Evolutionary conservation across 208 protist genomes (phyloP).

Genomic region (Porcisia deanei): DNA sequence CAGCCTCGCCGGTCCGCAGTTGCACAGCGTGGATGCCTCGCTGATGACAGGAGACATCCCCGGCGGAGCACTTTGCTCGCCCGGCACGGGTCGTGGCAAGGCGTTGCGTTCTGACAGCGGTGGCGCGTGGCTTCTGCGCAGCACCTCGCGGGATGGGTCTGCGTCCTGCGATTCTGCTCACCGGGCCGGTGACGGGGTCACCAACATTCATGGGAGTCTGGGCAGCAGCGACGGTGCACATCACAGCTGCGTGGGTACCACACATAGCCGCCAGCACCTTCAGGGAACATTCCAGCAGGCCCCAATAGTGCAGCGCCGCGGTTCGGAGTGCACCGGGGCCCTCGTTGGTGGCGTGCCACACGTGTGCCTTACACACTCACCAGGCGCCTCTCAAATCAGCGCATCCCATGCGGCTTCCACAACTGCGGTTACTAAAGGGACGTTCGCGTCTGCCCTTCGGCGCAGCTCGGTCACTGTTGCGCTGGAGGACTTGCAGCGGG

Average conservation of each 20-base stretch:
- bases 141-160: neutral
- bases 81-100: neutral
- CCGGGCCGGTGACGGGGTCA: neutral
- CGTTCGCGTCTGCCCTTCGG: constrained; percentile 8
- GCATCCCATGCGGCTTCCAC: neutral
- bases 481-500: constrained; percentile 18
- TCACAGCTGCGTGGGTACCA: neutral
- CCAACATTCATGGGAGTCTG: neutral
- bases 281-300: neutral
- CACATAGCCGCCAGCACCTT: neutral
- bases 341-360: neutral
- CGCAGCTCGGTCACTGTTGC: constrained; percentile 33
- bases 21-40: constrained; percentile 15
- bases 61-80: neutral
- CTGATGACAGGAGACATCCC: constrained; percentile 6
- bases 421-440: neutral
- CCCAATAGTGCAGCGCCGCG: constrained; percentile 6
- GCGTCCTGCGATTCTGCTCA: neutral
- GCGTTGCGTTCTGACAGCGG: constrained; percentile 4
- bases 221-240: neutral
- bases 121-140: constrained; percentile 20
- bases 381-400: neutral
- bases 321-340: constrained; percentile 7
- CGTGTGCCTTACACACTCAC: neutral
- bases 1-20: constrained; percentile 12